Conservation (phyloP, 768 basidiomycete species). For the Butyriboletus loyo region DNA sequence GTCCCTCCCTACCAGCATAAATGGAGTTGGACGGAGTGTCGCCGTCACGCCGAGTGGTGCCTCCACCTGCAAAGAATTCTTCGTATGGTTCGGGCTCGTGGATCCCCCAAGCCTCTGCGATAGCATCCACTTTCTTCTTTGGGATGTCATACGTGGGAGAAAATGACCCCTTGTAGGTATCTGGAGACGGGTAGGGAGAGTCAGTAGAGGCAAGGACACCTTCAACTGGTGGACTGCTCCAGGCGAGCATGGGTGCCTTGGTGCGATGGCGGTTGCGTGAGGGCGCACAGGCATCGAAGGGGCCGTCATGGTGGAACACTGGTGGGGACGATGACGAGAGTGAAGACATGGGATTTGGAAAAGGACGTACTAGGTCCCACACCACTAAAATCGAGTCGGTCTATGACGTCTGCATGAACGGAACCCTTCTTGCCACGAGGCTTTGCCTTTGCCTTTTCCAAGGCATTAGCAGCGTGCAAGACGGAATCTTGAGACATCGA, state of each 20-base stretch:
- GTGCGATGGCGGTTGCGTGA: slow-evolving; percentile 80
- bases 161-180: slow-evolving; percentile 41
- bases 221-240: slow-evolving; percentile 46
- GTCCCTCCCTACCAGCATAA: slow-evolving; percentile 60
- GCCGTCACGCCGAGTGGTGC: slow-evolving; percentile 45
- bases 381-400: slow-evolving; percentile 82
- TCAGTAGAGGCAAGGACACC: slow-evolving; percentile 39
- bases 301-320: slow-evolving; percentile 94
- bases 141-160: slow-evolving; percentile 52
- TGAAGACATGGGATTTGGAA: background rate
- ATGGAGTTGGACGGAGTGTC: slow-evolving; percentile 65
- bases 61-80: slow-evolving; percentile 84
- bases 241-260: slow-evolving; percentile 82
- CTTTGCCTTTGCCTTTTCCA: slow-evolving; percentile 49
- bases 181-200: slow-evolving; percentile 51
- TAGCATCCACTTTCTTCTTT: slow-evolving; percentile 85
- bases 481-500: slow-evolving; percentile 52
- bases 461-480: slow-evolving; percentile 34
- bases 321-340: slow-evolving; percentile 4
- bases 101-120: slow-evolving; percentile 92
- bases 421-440: slow-evolving; percentile 66
- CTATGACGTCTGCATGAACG: slow-evolving; percentile 84
- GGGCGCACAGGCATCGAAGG: slow-evolving; percentile 88
- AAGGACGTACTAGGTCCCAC: slow-evolving; percentile 72
- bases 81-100: slow-evolving; percentile 91